These are phyloP conservation scores for Mycena amicta DNA, from an alignment of 768 basidiomycete species.

Conservation along the genomic window DNA sequence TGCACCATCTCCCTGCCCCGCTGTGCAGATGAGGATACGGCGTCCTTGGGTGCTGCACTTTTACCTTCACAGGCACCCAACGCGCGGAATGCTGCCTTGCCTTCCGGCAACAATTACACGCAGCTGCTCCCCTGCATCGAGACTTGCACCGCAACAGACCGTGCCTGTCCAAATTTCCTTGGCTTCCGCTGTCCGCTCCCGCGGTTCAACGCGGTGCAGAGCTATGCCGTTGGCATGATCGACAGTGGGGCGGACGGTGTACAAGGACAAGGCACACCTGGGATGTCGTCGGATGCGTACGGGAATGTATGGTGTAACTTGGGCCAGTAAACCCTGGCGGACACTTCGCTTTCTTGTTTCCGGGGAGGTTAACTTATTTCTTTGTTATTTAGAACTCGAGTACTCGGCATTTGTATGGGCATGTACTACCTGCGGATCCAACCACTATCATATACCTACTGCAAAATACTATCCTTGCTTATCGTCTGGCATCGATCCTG, in stretches of 20 bases:
- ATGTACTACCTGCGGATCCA: background rate
- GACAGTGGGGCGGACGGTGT: conserved; percentile 55
- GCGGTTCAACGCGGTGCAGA: conserved; percentile 61
- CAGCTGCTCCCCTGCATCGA: conserved; percentile 80
- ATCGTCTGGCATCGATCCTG: too few species aligned
- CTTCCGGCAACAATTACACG: conserved; percentile 50
- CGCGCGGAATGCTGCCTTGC: conserved; percentile 50
- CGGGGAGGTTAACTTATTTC: background rate
- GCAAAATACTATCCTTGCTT: too few species aligned
- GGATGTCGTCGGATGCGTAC: conserved; percentile 61
- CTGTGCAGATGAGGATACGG: conserved; percentile 49
- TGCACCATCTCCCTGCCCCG: conserved; percentile 76
- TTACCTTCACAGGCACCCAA: conserved; percentile 24
- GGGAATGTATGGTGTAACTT: conserved; percentile 80
- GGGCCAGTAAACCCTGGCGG: conserved; percentile 5
- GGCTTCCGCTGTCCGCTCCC: conserved; percentile 68
- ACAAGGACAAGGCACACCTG: conserved; percentile 52
- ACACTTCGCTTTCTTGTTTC: background rate
- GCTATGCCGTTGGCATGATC: conserved; percentile 78
- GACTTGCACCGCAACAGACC: conserved; percentile 69
- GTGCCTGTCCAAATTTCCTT: conserved; percentile 77
- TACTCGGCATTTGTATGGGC: background rate
- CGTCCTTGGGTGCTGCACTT: conserved; percentile 31
- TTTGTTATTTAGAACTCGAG: background rate
- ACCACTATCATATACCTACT: too few species aligned